phyloP scores from a whole-genome alignment of 176 grass and related monocot genomes.

The Calamus simplicifolius region DNA sequence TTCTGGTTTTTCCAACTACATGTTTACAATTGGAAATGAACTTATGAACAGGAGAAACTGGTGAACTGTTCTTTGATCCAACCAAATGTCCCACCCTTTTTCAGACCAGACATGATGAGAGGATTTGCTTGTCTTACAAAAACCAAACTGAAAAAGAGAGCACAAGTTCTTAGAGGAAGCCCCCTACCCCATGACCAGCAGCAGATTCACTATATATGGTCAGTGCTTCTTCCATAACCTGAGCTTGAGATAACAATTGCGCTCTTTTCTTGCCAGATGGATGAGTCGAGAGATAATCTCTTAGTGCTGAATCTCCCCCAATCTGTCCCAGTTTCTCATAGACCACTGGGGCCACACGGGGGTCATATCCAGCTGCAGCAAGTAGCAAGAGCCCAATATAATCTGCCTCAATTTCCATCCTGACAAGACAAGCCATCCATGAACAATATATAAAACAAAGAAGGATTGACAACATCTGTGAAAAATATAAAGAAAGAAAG shows the following conservation, averaged over 20 bases:
- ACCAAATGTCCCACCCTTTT: too few relatives aligned
- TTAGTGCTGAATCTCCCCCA: constrained; percentile 45
- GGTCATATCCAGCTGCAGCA: constrained; percentile 83
- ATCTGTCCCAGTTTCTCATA: constrained; percentile 83
- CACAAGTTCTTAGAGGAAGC: constrained; percentile 49
- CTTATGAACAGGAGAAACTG: too few relatives aligned
- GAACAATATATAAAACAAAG: too few relatives aligned
- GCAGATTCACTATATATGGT: constrained; percentile 46
- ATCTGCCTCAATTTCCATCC: constrained; percentile 97
- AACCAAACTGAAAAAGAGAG: too few relatives aligned
- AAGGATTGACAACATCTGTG: too few relatives aligned
- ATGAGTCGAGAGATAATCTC: constrained; percentile 79
- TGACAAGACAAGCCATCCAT: constrained; percentile 15
- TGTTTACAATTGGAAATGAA: too few relatives aligned
- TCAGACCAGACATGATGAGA: too few relatives aligned
- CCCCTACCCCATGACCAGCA: constrained; percentile 43
- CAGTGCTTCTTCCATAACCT: constrained; percentile 76
- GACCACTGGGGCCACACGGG: constrained; percentile 53
- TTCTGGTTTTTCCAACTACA: too few relatives aligned
- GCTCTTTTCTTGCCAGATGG: constrained; percentile 84
- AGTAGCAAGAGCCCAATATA: constrained; percentile 87
- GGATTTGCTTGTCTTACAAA: too few relatives aligned
- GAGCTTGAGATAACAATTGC: constrained; percentile 43
- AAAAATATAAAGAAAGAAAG: too few relatives aligned
- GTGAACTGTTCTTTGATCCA: too few relatives aligned